Evolutionary conservation across 2,329 filamentous ascomycete species (phyloP), one percentile per base, ranked within the genome.

Genomic region (Sporothrix mexicana): DNA sequence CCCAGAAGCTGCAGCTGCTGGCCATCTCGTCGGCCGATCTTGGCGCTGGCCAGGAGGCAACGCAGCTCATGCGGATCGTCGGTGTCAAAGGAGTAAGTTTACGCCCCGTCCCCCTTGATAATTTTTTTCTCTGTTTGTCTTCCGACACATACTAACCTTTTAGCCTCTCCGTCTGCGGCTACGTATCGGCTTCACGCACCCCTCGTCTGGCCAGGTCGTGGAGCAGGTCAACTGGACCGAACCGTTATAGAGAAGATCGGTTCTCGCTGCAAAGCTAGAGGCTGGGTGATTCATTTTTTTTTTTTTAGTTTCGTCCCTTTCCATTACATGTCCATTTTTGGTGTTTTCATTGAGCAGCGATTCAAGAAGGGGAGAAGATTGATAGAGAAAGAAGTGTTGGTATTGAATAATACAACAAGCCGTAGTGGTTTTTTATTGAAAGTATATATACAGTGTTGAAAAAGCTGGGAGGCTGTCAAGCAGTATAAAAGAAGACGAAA

Each of bases 141-240:
- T n/a, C n/a, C n/a, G n/a, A n/a, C 15, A 57, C 17, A 20, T 36
- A 51, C 71, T 73, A 47, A 72, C 67, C n/a, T 43, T 67, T 76
- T 78, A 98, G 96, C 87, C 92, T 76, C 88, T 99, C 75, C 90
- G 95, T 75, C 85, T 99, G 77, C 91, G 96, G 79, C 85, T 99
- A 79, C 94, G 94, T 83, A 89, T 99, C 78, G 90, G 89, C 73
- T 98, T 94, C 80, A 85, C 88, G 47, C 92, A 92, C 81, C 89
- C 92, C 73, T 88, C 88, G 73, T 88, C 86, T 30, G 90, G 90
- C 70, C 88, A 91, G 75, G 87, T 97, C 20, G 92, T 92, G 80
- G 96, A 99, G 79, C 95, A 98, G 83, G 94, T 98, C 73, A 97
- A 98, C 84, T 99, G 96, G 96, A 91, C 93, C 43, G 96, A 99